Conservation (phyloP, 2,329 filamentous ascomycete genomes). For the Pseudovirgaria hyperparasitica region DNA sequence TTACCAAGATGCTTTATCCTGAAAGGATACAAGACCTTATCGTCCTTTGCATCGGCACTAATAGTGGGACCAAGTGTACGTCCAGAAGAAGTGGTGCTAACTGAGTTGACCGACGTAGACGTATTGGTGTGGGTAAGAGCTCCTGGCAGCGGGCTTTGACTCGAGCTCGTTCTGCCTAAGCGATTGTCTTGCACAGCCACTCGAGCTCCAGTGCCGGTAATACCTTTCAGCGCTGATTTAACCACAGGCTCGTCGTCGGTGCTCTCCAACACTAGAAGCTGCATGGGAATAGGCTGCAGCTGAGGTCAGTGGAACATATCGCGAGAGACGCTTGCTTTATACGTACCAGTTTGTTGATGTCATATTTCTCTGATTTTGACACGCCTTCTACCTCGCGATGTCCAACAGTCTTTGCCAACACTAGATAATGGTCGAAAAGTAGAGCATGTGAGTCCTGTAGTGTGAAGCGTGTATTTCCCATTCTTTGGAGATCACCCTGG, state of each 20-base stretch:
- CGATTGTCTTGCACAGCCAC: conserved; percentile 31
- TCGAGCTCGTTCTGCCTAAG: conserved; percentile 32
- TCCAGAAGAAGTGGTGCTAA: conserved; percentile 38
- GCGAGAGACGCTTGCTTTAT: conserved; percentile 1
- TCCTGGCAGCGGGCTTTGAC: conserved; percentile 27
- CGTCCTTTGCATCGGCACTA: conserved; percentile 50
- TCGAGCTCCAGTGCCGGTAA: conserved; percentile 30
- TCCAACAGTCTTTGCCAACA: conserved; percentile 69
- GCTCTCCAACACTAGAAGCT: conserved; percentile 82
- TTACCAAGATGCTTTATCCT: conserved; percentile 90
- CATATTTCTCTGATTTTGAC: conserved; percentile 71
- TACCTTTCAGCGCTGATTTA: conserved; percentile 59
- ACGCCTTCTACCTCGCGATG: conserved; percentile 54
- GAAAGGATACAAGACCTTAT: conserved; percentile 81
- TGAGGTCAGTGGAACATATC: conserved; percentile 2
- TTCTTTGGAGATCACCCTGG: conserved; percentile 77
- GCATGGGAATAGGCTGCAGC: conserved; percentile 77
- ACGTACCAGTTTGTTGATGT: conserved; percentile 77
- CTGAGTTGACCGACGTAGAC: conserved; percentile 41
- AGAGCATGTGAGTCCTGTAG: conserved; percentile 92
- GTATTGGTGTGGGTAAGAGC: conserved; percentile 59
- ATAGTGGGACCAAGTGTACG: conserved; percentile 35
- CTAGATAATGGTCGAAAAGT: conserved; percentile 92
- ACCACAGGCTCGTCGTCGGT: conserved; percentile 83
- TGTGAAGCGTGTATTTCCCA: conserved; percentile 77